Conservation (phyloP, 148 eudicot genomes). For the Vaccinium myrtillus region DNA sequence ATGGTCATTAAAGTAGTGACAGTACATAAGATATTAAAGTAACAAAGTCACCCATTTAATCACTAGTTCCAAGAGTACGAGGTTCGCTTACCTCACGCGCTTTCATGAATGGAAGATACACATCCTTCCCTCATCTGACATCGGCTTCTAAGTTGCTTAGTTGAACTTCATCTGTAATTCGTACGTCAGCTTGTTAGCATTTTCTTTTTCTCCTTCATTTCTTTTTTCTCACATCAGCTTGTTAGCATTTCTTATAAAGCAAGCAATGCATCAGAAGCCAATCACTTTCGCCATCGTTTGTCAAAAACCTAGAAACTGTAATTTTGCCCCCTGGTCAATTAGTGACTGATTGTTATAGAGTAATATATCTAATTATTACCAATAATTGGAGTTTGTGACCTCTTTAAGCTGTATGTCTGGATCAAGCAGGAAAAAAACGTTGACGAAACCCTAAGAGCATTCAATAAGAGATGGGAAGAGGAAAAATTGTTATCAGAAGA, state of each 20-base stretch:
- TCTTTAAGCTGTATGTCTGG: background rate
- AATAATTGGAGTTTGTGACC: background rate
- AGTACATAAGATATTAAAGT: background rate
- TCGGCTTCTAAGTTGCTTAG: background rate
- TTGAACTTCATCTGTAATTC: background rate
- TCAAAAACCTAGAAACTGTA: background rate
- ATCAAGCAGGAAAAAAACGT: background rate
- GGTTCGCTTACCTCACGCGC: background rate
- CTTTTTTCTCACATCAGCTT: background rate
- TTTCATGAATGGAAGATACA: background rate
- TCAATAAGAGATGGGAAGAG: slow-evolving; percentile 5
- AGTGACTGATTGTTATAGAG: too few relatives aligned
- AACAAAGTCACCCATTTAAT: background rate
- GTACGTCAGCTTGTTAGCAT: background rate
- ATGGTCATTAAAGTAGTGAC: background rate
- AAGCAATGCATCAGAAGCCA: slow-evolving; percentile 10
- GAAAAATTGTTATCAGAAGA: slow-evolving; percentile 6
- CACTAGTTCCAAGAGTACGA: background rate
- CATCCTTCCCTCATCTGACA: background rate
- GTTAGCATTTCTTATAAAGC: slow-evolving; percentile 11
- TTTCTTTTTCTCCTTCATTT: background rate
- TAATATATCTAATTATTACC: background rate
- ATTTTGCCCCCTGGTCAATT: background rate
- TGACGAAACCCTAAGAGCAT: background rate
- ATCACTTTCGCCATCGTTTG: background rate